Evolutionary conservation across 345 rosid species (phyloP).

Genomic region (Fremontodendron californicum): DNA sequence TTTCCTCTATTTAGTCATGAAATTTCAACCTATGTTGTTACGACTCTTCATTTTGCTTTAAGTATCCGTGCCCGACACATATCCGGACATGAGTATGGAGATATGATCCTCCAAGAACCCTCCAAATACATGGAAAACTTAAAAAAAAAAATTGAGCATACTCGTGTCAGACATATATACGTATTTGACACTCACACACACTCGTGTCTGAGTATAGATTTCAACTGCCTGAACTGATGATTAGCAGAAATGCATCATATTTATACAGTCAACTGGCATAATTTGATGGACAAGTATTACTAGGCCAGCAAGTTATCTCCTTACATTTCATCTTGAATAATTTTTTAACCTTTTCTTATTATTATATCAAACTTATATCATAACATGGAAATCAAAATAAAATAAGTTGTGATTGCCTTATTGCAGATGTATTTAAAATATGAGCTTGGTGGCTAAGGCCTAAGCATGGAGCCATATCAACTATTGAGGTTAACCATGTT

Average conservation of each 20-base stretch:
- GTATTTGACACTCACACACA: too few relatives aligned
- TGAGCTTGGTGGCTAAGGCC: not conserved
- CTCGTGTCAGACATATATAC: too few relatives aligned
- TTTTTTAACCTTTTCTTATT: not conserved
- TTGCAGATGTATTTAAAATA: constrained; percentile 8
- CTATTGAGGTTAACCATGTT: not conserved
- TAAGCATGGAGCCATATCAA: not conserved
- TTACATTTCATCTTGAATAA: not conserved
- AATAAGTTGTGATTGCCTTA: not conserved
- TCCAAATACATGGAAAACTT: too few relatives aligned
- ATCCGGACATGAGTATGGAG: too few relatives aligned
- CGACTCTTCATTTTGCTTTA: too few relatives aligned
- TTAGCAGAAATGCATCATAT: not conserved
- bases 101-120: too few relatives aligned
- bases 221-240: not conserved
- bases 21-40: too few relatives aligned
- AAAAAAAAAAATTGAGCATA: too few relatives aligned
- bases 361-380: not conserved
- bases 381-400: not conserved
- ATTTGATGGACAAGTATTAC: not conserved
- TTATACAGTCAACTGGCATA: not conserved
- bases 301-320: not conserved
- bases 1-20: too few relatives aligned
- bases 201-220: too few relatives aligned
- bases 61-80: too few relatives aligned